Evolutionary conservation across 176 grass and related monocot genomes (phyloP).

Genomic region (Otatea glauca): DNA sequence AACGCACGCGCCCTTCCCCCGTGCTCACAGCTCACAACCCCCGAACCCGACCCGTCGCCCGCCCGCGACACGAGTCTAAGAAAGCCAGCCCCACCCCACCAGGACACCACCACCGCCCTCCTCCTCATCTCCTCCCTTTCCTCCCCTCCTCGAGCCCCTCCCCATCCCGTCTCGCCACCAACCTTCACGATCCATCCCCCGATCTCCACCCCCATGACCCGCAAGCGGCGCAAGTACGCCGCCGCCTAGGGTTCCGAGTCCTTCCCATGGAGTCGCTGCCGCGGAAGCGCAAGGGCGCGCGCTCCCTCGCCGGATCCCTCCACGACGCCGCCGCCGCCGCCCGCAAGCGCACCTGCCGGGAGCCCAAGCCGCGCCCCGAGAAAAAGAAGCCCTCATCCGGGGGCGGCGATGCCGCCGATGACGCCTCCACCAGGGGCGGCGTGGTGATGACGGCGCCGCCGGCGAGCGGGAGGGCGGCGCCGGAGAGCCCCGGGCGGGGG

Average conservation of each 20-base stretch:
- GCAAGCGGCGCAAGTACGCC: slow-evolving; percentile 48
- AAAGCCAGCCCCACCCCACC: slow-evolving; percentile 11
- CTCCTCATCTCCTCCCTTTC: neutral
- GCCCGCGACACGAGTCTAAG: slow-evolving; percentile 44
- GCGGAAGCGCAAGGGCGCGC: slow-evolving; percentile 78
- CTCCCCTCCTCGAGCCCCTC: slow-evolving; percentile 46
- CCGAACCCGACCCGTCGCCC: neutral
- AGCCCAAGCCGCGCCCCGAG: slow-evolving; percentile 51
- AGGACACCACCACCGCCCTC: slow-evolving; percentile 5
- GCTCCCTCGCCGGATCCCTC: slow-evolving; percentile 56
- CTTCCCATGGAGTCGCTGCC: slow-evolving; percentile 57
- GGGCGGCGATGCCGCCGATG: neutral
- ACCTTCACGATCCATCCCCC: slow-evolving; percentile 35
- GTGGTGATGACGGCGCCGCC: slow-evolving; percentile 54
- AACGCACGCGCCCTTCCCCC: neutral
- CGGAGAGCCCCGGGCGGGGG: slow-evolving; percentile 61
- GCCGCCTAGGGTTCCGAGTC: slow-evolving; percentile 34
- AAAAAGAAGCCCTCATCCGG: slow-evolving; percentile 32
- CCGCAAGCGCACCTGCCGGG: slow-evolving; percentile 56
- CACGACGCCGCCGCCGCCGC: slow-evolving; percentile 39
- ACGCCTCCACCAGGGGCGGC: slow-evolving; percentile 27
- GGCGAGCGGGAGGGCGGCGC: slow-evolving; percentile 54
- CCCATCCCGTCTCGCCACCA: slow-evolving; percentile 40
- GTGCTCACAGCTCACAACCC: slow-evolving; percentile 1
- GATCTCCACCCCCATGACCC: slow-evolving; percentile 48